Conservation (phyloP, 345 rosid genomes). For the Moricandia arvensis region DNA sequence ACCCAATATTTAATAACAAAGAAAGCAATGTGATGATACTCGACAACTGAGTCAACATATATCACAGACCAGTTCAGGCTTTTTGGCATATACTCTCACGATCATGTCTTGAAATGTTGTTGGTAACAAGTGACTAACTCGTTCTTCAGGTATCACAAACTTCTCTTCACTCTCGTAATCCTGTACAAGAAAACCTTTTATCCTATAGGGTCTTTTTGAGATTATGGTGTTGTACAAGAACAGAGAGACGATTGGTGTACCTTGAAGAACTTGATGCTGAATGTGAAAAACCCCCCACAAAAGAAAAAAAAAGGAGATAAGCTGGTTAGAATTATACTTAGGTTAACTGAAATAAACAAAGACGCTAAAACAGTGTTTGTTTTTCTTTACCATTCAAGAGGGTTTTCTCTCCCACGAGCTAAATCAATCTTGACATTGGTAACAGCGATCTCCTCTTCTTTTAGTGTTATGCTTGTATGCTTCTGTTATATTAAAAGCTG, state of each 20-base stretch:
- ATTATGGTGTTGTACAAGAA: background rate
- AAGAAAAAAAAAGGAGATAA: background rate
- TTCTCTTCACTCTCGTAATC: slow-evolving; percentile 81
- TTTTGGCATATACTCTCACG: slow-evolving; percentile 84
- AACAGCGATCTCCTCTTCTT: slow-evolving; percentile 77
- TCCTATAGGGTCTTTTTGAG: background rate
- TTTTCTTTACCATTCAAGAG: slow-evolving; percentile 72
- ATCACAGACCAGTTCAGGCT: slow-evolving; percentile 74
- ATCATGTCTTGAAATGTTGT: slow-evolving; percentile 84
- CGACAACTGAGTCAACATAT: background rate
- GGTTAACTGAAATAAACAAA: slow-evolving; percentile 4
- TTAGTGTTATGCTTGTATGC: slow-evolving; percentile 55
- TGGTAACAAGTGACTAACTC: slow-evolving; percentile 87
- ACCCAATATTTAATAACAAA: background rate
- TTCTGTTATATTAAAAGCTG: slow-evolving; percentile 46
- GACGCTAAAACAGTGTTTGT: background rate
- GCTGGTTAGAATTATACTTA: slow-evolving; percentile 13
- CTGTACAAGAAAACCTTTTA: slow-evolving; percentile 39
- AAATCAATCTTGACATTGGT: slow-evolving; percentile 86
- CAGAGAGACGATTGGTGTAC: slow-evolving; percentile 38
- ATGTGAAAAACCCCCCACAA: too few species aligned
- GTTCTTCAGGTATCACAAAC: slow-evolving; percentile 65
- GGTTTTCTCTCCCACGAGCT: slow-evolving; percentile 82
- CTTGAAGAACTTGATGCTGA: slow-evolving; percentile 94
- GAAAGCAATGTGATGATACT: background rate